These are phyloP conservation scores for Cladophialophora psammophila DNA, from an alignment of 2,329 filamentous ascomycete species.

Conservation along the genomic window DNA sequence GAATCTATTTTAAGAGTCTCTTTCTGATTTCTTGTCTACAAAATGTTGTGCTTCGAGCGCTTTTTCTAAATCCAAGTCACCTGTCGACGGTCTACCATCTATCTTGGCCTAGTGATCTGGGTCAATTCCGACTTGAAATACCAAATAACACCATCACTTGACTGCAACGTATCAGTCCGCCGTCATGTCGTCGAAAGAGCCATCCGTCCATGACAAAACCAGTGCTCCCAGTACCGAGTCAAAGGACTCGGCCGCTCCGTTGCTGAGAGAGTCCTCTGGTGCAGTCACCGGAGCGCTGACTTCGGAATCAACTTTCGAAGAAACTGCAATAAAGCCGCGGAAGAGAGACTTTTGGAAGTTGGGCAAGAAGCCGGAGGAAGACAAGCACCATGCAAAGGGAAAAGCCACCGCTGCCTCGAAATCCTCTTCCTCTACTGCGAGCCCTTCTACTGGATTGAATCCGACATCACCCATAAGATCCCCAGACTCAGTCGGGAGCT, in stretches of 20 bases:
- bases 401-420: slow-evolving; percentile 40
- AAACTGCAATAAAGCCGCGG: slow-evolving; percentile 51
- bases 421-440: slow-evolving; percentile 38
- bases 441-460: slow-evolving; percentile 38
- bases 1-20: slow-evolving; percentile 12
- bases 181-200: slow-evolving; percentile 30
- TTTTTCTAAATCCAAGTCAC: slow-evolving; percentile 7
- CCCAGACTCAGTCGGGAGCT: slow-evolving; percentile 55
- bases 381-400: slow-evolving; percentile 46
- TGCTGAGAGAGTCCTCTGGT: slow-evolving; percentile 26
- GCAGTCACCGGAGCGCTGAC: slow-evolving; percentile 7
- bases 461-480: slow-evolving; percentile 43
- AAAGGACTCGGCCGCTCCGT: slow-evolving; percentile 35
- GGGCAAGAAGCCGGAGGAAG: slow-evolving; percentile 65
- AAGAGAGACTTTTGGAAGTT: slow-evolving; percentile 68
- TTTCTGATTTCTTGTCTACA: slow-evolving; percentile 10
- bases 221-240: slow-evolving; percentile 36
- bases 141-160: not conserved
- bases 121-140: not conserved
- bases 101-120: not conserved
- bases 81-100: not conserved
- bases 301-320: slow-evolving; percentile 11
- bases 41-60: slow-evolving; percentile 21
- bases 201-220: slow-evolving; percentile 30
- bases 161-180: not conserved